These are phyloP conservation scores for Coprinopsis marcescibilis DNA, from an alignment of 768 basidiomycete genomes.

Conservation along the genomic window DNA sequence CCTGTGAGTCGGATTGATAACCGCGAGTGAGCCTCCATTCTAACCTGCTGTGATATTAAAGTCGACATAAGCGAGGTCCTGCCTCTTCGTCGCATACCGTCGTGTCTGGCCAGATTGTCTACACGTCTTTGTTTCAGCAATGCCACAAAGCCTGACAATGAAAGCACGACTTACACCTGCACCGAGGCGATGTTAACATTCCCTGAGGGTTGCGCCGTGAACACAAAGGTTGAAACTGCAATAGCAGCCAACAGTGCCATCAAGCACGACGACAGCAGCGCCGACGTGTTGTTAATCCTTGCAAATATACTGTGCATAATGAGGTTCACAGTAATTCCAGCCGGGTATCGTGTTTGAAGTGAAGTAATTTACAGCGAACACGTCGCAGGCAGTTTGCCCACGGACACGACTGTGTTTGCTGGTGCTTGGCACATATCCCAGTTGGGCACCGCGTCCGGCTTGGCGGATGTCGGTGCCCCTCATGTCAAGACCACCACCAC, in stretches of 20 bases:
- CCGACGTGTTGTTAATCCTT: conserved; percentile 68
- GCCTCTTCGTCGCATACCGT: conserved; percentile 52
- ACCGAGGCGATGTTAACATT: conserved; percentile 54
- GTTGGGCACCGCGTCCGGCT: not conserved
- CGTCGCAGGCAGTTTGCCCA: conserved; percentile 5
- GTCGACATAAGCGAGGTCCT: conserved; percentile 75
- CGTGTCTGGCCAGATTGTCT: conserved; percentile 38
- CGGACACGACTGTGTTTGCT: conserved; percentile 10
- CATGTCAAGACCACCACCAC: conserved; percentile 22
- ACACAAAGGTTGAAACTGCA: conserved; percentile 66
- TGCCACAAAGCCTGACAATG: not conserved
- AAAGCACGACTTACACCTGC: conserved; percentile 58
- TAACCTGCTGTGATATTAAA: conserved; percentile 79
- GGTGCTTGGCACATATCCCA: conserved; percentile 2
- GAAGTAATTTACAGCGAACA: conserved; percentile 9
- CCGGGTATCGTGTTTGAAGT: too few relatives aligned
- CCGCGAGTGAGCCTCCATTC: conserved; percentile 18
- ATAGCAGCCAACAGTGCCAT: conserved; percentile 68
- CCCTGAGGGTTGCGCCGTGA: conserved; percentile 54
- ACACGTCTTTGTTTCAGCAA: not conserved
- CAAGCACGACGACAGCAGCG: conserved; percentile 67
- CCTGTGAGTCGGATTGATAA: conserved; percentile 1
- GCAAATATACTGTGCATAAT: conserved; percentile 67
- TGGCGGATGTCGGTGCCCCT: not conserved
- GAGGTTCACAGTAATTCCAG: conserved; percentile 4